Conservation (phyloP, 1,284 basidiomycete species). For the Apiotrichum brassicae region DNA sequence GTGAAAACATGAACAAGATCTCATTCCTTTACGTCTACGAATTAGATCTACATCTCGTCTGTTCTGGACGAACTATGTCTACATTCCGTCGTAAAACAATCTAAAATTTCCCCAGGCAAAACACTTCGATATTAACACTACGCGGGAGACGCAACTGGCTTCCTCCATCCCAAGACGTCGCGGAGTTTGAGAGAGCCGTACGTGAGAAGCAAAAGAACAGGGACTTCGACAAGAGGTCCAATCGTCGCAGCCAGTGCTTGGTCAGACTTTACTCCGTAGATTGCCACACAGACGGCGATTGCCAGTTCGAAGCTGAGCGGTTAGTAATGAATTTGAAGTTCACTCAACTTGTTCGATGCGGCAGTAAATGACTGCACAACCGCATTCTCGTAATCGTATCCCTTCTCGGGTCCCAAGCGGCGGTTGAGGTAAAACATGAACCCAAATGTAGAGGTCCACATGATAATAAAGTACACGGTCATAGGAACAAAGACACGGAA, state of each 20-base stretch:
- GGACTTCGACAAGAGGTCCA: slow-evolving; percentile 70
- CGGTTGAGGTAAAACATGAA: slow-evolving; percentile 53
- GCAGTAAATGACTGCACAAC: slow-evolving; percentile 58
- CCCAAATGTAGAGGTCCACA: slow-evolving; percentile 64
- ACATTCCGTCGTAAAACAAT: no score
- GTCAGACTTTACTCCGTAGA: slow-evolving; percentile 66
- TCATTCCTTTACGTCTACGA: no score
- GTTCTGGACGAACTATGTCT: no score
- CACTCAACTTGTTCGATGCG: slow-evolving; percentile 48
- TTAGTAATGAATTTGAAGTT: not conserved
- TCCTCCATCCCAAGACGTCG: no score
- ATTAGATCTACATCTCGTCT: no score
- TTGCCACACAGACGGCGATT: slow-evolving; percentile 73
- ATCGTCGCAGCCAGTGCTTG: slow-evolving; percentile 68
- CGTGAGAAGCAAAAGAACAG: slow-evolving; percentile 65
- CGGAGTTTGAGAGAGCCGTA: slow-evolving; percentile 58
- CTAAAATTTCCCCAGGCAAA: no score
- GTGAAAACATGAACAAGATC: no score
- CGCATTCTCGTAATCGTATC: slow-evolving; percentile 58
- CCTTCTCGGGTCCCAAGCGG: slow-evolving; percentile 13
- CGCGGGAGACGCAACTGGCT: no score
- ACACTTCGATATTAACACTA: no score
- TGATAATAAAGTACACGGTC: slow-evolving; percentile 68
- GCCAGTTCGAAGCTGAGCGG: slow-evolving; percentile 57
- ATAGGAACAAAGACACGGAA: slow-evolving; percentile 75